phyloP scores from a whole-genome alignment of 805 yeast species.

The Metschnikowia anglica region DNA sequence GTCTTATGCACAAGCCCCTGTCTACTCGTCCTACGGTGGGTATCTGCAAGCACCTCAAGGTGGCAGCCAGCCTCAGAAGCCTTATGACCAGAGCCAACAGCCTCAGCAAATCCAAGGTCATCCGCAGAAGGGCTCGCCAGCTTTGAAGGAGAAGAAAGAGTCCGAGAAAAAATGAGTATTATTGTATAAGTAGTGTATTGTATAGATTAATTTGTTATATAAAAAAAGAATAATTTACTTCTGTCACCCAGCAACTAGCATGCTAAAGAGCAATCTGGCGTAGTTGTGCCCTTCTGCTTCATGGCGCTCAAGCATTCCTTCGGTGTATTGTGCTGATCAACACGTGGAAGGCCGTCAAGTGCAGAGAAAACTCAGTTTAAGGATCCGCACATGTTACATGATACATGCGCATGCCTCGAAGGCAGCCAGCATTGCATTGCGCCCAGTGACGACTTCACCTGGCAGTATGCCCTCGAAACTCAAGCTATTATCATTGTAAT shows the following conservation, averaged over 20 bases:
- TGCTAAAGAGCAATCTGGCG: too few species aligned
- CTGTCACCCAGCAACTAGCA: too few species aligned
- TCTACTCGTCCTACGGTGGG: conserved; percentile 17
- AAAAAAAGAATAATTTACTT: background rate
- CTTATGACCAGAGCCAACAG: conserved; percentile 16
- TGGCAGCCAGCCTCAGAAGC: conserved; percentile 15
- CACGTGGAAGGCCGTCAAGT: conserved; percentile 2
- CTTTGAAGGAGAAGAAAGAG: conserved; percentile 19
- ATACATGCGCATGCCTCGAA: conserved; percentile 4
- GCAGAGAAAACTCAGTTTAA: conserved; percentile 1
- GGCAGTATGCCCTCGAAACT: background rate
- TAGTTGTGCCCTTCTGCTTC: background rate
- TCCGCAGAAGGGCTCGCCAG: conserved; percentile 17
- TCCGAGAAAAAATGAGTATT: conserved; percentile 16
- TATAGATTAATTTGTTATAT: conserved; percentile 11
- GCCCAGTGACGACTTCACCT: background rate
- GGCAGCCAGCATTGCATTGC: conserved; percentile 6
- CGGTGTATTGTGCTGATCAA: too few species aligned
- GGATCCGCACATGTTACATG: conserved; percentile 4
- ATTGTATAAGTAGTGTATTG: conserved; percentile 15
- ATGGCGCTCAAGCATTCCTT: background rate
- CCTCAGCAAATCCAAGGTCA: conserved; percentile 14
- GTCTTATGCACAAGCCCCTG: conserved; percentile 20
- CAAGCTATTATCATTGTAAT: too few species aligned
- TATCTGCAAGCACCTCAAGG: conserved; percentile 18